Percentiles rank a stretch among this genome's conserved stretches.
Conservation (phyloP, 257 asterid genomes). For the Sherardia arvensis region DNA sequence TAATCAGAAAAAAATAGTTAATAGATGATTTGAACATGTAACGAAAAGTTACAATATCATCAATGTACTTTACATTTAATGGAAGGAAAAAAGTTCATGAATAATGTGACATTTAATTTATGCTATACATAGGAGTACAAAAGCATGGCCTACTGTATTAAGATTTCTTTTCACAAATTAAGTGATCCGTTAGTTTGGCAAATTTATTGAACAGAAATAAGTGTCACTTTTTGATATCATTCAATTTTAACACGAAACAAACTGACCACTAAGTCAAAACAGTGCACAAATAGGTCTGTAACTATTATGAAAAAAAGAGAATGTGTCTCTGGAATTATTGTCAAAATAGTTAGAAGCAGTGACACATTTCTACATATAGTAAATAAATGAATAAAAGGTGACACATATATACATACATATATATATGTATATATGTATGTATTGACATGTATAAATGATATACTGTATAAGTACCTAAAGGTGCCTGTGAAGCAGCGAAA, state of each 20-base stretch:
- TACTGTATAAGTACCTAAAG: constrained; percentile 27
- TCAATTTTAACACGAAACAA: too few species aligned
- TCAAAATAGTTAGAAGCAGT: too few species aligned
- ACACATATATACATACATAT: too few species aligned
- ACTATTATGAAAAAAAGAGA: too few species aligned
- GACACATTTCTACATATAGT: too few species aligned
- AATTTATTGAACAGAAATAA: background rate
- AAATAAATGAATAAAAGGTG: background rate
- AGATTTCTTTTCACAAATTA: background rate
- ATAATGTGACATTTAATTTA: constrained; percentile 3
- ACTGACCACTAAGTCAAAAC: background rate
- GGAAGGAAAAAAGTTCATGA: background rate
- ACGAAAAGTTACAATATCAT: background rate
- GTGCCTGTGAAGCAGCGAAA: constrained; percentile 41
- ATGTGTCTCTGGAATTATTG: background rate
- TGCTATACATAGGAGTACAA: background rate
- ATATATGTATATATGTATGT: too few species aligned
- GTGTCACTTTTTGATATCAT: background rate
- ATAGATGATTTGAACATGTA: background rate
- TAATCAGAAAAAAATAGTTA: too few species aligned
- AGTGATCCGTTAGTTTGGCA: background rate
- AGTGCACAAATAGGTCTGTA: background rate
- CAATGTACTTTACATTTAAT: background rate
- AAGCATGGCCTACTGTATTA: background rate
- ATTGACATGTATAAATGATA: too few species aligned